Evolutionary conservation across 768 basidiomycete genomes (phyloP).

Genomic region (Lentinula edodes): DNA sequence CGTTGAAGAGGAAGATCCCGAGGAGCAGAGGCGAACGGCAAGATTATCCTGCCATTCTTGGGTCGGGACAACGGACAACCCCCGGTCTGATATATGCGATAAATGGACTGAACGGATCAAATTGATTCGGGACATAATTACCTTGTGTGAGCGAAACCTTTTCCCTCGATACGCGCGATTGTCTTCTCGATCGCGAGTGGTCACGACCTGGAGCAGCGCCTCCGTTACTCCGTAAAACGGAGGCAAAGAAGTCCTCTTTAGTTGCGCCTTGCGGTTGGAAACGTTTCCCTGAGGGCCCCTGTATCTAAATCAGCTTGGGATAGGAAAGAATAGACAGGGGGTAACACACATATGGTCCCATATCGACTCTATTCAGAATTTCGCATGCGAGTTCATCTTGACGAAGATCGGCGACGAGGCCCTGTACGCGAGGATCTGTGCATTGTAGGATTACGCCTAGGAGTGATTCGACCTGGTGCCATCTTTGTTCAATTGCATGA

Average conservation of each 20-base stretch:
- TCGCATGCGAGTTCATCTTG: conserved; percentile 74
- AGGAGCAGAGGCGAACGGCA: conserved; percentile 43
- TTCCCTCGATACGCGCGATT: conserved; percentile 74
- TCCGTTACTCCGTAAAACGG: conserved; percentile 58
- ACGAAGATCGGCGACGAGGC: conserved; percentile 55
- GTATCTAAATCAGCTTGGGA: conserved; percentile 7
- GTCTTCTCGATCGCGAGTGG: conserved; percentile 57
- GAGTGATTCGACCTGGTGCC: conserved; percentile 91
- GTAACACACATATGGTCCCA: conserved; percentile 67
- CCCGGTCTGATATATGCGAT: conserved; percentile 36
- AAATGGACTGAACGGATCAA: background rate
- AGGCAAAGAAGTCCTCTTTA: conserved; percentile 76
- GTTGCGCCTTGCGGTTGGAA: conserved; percentile 57
- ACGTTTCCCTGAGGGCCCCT: conserved; percentile 69
- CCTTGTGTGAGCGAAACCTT: conserved; percentile 72
- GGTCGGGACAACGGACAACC: conserved; percentile 58
- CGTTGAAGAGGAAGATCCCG: conserved; percentile 13
- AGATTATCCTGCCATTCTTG: conserved; percentile 77
- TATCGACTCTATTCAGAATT: conserved; percentile 70
- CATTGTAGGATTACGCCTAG: conserved; percentile 77
- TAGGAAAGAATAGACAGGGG: conserved; percentile 4
- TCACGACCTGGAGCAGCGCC: conserved; percentile 36
- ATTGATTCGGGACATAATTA: conserved; percentile 11
- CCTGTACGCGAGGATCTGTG: conserved; percentile 57
- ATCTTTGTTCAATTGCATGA: conserved; percentile 85